Evolutionary conservation across 805 yeast genomes (phyloP).

Genomic region (Candida yuanshanica): DNA sequence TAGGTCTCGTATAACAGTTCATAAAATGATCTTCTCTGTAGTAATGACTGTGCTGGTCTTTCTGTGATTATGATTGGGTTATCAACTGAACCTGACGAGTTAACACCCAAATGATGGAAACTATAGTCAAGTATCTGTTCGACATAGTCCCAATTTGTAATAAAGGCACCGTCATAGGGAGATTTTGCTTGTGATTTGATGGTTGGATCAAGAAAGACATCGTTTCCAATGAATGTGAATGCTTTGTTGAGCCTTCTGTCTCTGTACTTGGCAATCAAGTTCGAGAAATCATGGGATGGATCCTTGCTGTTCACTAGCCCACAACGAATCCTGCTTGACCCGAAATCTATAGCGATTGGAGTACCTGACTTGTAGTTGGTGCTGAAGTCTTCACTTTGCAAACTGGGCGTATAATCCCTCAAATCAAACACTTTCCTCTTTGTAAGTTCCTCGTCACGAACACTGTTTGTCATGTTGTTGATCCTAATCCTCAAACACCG

Average conservation of each 20-base stretch:
- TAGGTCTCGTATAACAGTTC: constrained; percentile 85
- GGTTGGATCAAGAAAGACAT: constrained; percentile 64
- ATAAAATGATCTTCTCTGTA: constrained; percentile 69
- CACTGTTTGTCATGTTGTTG: background rate
- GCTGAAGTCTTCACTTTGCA: constrained; percentile 40
- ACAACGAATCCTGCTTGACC: constrained; percentile 53
- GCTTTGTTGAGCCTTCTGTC: constrained; percentile 65
- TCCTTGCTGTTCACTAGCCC: constrained; percentile 44
- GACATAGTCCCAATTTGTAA: constrained; percentile 89
- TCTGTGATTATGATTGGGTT: constrained; percentile 84
- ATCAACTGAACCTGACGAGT: constrained; percentile 44
- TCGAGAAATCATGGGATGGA: constrained; percentile 66
- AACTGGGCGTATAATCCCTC: constrained; percentile 14
- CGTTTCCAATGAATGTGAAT: constrained; percentile 77
- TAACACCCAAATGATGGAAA: constrained; percentile 71
- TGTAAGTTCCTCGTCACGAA: background rate
- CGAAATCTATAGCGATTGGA: constrained; percentile 90
- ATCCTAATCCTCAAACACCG: background rate
- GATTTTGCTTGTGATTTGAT: constrained; percentile 63
- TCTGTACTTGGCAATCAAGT: constrained; percentile 64
- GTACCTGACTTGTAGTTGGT: constrained; percentile 42
- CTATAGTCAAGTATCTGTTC: constrained; percentile 82
- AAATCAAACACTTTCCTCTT: constrained; percentile 18
- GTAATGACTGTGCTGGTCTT: constrained; percentile 60
- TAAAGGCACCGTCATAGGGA: constrained; percentile 82